Conservation (phyloP, 148 eudicot genomes). For the Polygonum aviculare region DNA sequence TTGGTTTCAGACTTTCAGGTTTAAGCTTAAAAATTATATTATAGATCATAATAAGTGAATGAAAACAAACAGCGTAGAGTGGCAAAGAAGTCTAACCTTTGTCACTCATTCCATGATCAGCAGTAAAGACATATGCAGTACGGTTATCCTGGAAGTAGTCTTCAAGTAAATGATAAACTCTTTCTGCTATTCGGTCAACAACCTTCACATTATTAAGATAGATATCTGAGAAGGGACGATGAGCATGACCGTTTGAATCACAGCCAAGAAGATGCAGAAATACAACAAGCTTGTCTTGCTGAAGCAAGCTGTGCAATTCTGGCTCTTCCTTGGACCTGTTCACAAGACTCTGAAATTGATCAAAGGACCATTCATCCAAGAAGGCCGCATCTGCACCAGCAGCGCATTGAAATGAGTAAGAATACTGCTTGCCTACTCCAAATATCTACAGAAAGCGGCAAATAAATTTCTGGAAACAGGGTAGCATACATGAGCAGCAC, state of each 20-base stretch:
- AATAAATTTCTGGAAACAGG: background rate
- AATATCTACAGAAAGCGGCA: background rate
- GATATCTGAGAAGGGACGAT: constrained; percentile 84
- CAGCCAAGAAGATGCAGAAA: constrained; percentile 95
- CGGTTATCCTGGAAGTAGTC: constrained; percentile 74
- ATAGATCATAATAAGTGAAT: background rate
- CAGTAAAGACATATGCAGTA: constrained; percentile 88
- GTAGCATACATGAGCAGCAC: background rate
- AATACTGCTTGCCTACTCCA: constrained; percentile 6
- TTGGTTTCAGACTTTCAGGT: background rate
- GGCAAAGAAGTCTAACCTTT: constrained; percentile 47
- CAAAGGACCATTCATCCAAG: constrained; percentile 99
- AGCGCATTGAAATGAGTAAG: constrained; percentile 23
- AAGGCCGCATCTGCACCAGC: constrained; percentile 83
- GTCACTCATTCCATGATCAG: constrained; percentile 99
- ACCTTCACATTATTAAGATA: constrained; percentile 96
- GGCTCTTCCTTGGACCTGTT: constrained; percentile 71
- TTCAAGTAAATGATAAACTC: constrained; percentile 71
- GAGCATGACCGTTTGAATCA: constrained; percentile 97
- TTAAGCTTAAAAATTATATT: background rate
- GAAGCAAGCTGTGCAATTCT: constrained; percentile 55
- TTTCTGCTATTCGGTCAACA: constrained; percentile 82
- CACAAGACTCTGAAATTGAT: constrained; percentile 74
- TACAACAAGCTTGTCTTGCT: constrained; percentile 63
- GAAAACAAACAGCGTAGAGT: background rate